Base-by-base conservation (phyloP, 768 basidiomycete genomes). In the Gymnopilus junonius region DNA sequence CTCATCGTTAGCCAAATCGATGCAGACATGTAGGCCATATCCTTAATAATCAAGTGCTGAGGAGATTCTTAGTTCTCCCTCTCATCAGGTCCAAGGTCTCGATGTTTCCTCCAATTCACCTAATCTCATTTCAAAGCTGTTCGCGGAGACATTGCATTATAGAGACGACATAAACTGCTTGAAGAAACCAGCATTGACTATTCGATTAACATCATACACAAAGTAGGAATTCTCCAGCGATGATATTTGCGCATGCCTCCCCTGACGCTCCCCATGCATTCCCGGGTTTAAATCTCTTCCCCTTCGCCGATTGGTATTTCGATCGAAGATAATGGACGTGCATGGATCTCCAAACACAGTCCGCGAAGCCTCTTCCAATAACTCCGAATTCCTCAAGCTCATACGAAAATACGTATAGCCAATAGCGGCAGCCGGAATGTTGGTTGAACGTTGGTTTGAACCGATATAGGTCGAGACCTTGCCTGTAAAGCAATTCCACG, bases 391-490 rank as follows among this genome's bases (percentile, higher is more conserved):
- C 14, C 20, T 60, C 59, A 8, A 60, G 45, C 37, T n/a, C 48
- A 11, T 20, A 3, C 10, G 59, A 29, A 14, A 60, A 40, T 14
- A 6, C 32, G 6, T 27, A 32, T 2, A 70, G 58, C 69, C 70
- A 70, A 55, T 65, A 61, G 17, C 69, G 64, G 39, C 70, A 71
- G 10, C 70, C 70, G 6, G 65, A 59, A n/a, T 67, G 65, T 25
- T 68, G 67, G 46, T 66, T 65, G 32, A 59, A 55, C 17, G 55
- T 55, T 3, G 69, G 64, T 20, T 29, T 34, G 54, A 68, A 68
- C 39, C 43, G 40, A 34, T 67, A 71, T 8, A 35, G 15, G 20
- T 70, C 56, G 17, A 67, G 59, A 17, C 65, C 62, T 14, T 59
- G 65, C 23, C 51, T 51, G 4, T 23, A 15, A 34, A 69, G 62